Evolutionary conservation across 768 basidiomycete genomes (phyloP), one percentile per base, ranked within the genome.

Genomic region (Naematelia encephala): DNA sequence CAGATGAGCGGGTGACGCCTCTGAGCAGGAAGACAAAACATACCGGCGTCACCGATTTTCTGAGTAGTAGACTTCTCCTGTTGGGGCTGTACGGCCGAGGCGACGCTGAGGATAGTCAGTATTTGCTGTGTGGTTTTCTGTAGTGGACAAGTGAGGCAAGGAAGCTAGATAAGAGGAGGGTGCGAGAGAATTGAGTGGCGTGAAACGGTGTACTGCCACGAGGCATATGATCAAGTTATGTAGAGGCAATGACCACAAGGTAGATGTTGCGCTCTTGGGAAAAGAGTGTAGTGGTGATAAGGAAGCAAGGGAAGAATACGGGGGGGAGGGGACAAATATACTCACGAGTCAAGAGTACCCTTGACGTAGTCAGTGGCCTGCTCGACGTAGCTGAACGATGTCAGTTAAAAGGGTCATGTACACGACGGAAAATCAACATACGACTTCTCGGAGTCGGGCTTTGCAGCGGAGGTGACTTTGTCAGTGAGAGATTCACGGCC

Each of bases 41-140:
- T 30, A 66, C 64, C 22, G 29, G 70, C 65, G 46, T 72, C 67
- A 42, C 70, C 67, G 49, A 72, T 47, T 63, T 72, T 69, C 64
- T 69, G 70, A 62, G 70, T 69, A 63, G 68, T 72, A 39, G 66
- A 59, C 60, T 69, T 69, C 70, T 72, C 70, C 53, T 69, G 46
- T 57, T 72, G 62, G 59, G 70, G 70, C 59, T 72, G 70, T 50
- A 60, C 61, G 48, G 59, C 70, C 26, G 70, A 72, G 52, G 68
- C 70, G 47, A 57, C 68, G 39, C 59, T 57, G 48, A 5, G 27
- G 30, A 29, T 4, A n/a, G 51, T 52, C n/a, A 52, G 51, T 16
- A 16, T 16, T 39, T 8, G 34, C 8, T 39, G 34, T 16, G 34
- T 8, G 34, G 16, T 8, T 39, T 8, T 8, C 34, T 8, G 34